Conservation (phyloP, 2,329 filamentous ascomycete genomes). For the Aspergillus luchuensis region DNA sequence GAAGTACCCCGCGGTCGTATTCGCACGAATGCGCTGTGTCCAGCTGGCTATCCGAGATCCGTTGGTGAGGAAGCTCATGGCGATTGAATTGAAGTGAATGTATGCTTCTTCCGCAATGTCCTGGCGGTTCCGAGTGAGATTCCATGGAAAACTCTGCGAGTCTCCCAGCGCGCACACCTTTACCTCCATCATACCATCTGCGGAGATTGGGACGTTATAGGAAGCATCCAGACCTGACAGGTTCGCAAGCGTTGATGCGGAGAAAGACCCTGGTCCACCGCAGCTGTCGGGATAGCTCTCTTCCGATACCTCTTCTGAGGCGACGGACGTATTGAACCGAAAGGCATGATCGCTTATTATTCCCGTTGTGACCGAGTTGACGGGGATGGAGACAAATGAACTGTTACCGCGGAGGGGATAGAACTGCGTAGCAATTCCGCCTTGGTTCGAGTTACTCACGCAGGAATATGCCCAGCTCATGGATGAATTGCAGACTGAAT, state of each 20-base stretch:
- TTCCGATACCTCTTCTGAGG: neutral
- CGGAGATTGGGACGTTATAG: neutral
- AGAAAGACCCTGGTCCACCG: neutral
- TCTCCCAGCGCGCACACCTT: neutral
- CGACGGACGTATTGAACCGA: neutral
- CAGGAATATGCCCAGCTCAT: neutral
- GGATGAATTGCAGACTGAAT: neutral
- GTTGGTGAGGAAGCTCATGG: neutral
- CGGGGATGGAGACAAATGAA: neutral
- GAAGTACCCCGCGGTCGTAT: neutral
- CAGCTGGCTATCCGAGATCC: neutral
- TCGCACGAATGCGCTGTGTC: neutral
- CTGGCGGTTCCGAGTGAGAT: neutral
- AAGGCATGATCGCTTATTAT: neutral
- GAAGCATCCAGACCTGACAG: neutral
- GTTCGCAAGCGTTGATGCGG: neutral
- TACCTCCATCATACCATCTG: neutral
- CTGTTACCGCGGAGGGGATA: neutral
- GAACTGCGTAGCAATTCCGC: neutral
- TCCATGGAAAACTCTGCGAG: neutral
- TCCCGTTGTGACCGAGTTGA: neutral
- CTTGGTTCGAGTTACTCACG: neutral
- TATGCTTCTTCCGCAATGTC: neutral
- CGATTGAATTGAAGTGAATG: neutral
- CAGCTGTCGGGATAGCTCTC: neutral